These are phyloP conservation scores for Lactarius pseudohatsudake DNA, from an alignment of 768 basidiomycete genomes.

Conservation along the genomic window DNA sequence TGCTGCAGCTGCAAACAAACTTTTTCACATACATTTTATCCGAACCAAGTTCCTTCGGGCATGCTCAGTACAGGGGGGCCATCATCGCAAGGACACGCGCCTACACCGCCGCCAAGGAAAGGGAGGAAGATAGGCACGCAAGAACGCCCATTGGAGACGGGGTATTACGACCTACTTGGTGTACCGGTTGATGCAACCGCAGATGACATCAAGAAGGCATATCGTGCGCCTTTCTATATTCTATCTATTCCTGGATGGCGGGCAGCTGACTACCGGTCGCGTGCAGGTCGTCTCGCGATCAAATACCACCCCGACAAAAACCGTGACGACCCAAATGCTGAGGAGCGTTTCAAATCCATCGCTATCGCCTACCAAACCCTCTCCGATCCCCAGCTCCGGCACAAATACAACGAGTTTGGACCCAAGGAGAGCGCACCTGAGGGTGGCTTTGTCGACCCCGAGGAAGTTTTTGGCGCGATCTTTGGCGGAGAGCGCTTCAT, in stretches of 20 bases:
- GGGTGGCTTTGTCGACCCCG: conserved; percentile 86
- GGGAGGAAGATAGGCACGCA: conserved; percentile 86
- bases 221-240: conserved; percentile 52
- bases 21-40: conserved; percentile 66
- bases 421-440: conserved; percentile 79
- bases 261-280: conserved; percentile 1
- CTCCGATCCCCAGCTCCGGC: conserved; percentile 70
- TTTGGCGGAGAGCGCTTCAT: conserved; percentile 88
- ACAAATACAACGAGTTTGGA: conserved; percentile 91
- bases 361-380: conserved; percentile 88
- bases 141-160: conserved; percentile 82
- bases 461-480: conserved; percentile 71
- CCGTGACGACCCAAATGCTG: conserved; percentile 79
- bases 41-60: conserved; percentile 50
- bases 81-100: conserved; percentile 24
- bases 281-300: conserved; percentile 75
- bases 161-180: conserved; percentile 87
- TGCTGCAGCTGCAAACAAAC: conserved; percentile 68
- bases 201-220: conserved; percentile 90
- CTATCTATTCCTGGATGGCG: not conserved
- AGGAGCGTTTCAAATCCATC: conserved; percentile 88
- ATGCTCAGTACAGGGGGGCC: conserved; percentile 15
- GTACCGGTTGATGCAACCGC: conserved; percentile 70
- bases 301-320: conserved; percentile 94
- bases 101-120: conserved; percentile 39